Evolutionary conservation across 441 rosid species (phyloP), one percentile per base, ranked within the genome.

Genomic region (Croton setiger): DNA sequence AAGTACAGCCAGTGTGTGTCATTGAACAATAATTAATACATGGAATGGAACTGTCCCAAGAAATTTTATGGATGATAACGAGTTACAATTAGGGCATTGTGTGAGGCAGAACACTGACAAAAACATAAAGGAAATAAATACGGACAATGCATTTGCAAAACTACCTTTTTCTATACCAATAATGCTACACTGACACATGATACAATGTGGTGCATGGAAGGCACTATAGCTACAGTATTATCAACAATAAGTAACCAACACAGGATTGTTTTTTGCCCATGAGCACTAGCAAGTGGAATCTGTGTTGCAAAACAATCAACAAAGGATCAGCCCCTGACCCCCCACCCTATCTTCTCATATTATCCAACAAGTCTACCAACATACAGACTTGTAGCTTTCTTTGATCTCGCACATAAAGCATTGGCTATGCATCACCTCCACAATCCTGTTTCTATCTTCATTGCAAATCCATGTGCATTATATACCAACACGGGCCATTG

Each of bases 201-300:
- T 3, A 55, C 36, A 27, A 47, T 41, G 43, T 43, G 52, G 51
- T 41, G 53, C 70, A 41, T 9, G 43, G 36, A 66, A 20, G 31
- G 48, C n/a, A 27, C 18, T 20, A 18, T 43, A 15, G 39, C 51
- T 27, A 33, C 27, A 41, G 39, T 37, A 23, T 15, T 54, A 66
- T 20, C 43, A 53, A 53, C 61, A 20, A 17, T 35, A 20, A 64
- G 58, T 31, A 33, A 36, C 6, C 33, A 31, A 49, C 27, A 44
- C 17, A 64, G 8, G n/a, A 64, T 27, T 27, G 12, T 17, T 3
- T 33, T 62, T 64, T 35, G n/a, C 23, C n/a, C 10, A 31, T 9
- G 20, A 64, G 58, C 39, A 44, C 27, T 49, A 64, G 33, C 43
- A 64, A n/a, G 33, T 49, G 58, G 68, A 49, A 27, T 3, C 37